Percentiles rank a stretch among this genome's conserved stretches.
phyloP scores from a whole-genome alignment of 2,329 filamentous ascomycete genomes.

The Fusarium protoensiforme region DNA sequence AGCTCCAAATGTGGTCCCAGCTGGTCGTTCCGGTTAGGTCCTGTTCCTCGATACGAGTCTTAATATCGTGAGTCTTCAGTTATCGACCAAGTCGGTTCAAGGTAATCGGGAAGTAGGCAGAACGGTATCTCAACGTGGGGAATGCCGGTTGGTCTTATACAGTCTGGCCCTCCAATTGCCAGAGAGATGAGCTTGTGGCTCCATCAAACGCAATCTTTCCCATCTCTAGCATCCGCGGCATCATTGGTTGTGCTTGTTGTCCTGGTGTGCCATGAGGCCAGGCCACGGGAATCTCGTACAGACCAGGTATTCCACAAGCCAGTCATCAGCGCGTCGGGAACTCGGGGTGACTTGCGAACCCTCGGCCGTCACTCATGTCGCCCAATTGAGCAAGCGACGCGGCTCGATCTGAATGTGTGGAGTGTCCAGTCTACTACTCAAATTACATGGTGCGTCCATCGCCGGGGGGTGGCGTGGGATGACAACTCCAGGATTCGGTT shows the following conservation, averaged over 20 bases:
- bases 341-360: slow-evolving; percentile 29
- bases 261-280: slow-evolving; percentile 26
- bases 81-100: not conserved
- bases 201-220: slow-evolving; percentile 25
- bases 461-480: slow-evolving; percentile 33
- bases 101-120: not conserved
- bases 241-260: slow-evolving; percentile 24
- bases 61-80: not conserved
- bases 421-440: slow-evolving; percentile 24
- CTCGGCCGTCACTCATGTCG: slow-evolving; percentile 14
- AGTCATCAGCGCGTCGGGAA: slow-evolving; percentile 14
- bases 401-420: slow-evolving; percentile 35
- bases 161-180: slow-evolving; percentile 6
- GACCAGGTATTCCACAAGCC: slow-evolving; percentile 24
- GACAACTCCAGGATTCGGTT: slow-evolving; percentile 38
- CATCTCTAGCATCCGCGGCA: slow-evolving; percentile 15
- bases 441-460: slow-evolving; percentile 28
- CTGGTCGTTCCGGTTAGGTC: not conserved
- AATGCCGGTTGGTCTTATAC: slow-evolving; percentile 39
- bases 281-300: slow-evolving; percentile 31
- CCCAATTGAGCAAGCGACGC: slow-evolving; percentile 34
- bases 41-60: not conserved
- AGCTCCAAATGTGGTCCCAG: not conserved
- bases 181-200: slow-evolving; percentile 23
- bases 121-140: slow-evolving; percentile 19